phyloP scores from a whole-genome alignment of 1,284 basidiomycete species.

The Malassezia yamatoensis region DNA sequence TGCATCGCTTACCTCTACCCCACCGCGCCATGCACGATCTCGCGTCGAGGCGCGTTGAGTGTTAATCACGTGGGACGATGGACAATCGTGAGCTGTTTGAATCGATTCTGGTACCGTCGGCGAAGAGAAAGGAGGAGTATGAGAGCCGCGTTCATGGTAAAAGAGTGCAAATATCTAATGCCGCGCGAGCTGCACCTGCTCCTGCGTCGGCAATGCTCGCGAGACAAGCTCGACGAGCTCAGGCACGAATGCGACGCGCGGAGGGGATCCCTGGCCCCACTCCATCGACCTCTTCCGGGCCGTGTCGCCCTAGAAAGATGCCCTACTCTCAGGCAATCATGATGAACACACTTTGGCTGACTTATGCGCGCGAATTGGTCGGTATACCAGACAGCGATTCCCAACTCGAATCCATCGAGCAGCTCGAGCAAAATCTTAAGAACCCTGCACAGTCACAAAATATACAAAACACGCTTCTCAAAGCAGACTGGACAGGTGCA shows the following conservation, averaged over 20 bases:
- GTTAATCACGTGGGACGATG: conserved; percentile 5
- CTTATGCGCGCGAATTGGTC: conserved; percentile 10
- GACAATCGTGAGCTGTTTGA: background rate
- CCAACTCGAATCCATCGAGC: background rate
- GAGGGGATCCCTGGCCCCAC: background rate
- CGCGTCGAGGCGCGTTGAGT: conserved; percentile 7
- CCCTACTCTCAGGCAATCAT: conserved; percentile 1
- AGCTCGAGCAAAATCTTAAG: background rate
- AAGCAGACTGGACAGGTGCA: conserved; percentile 16
- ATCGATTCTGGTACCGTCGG: background rate
- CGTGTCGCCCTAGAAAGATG: background rate
- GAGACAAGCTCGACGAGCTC: background rate
- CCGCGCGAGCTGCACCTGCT: conserved; percentile 10
- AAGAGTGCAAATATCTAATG: conserved; percentile 6
- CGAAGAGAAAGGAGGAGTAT: conserved; percentile 4
- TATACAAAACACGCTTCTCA: conserved; percentile 12
- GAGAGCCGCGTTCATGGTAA: conserved; percentile 7
- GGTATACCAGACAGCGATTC: background rate
- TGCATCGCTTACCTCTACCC: conserved; percentile 12
- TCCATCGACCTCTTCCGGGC: background rate
- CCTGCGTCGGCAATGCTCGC: conserved; percentile 6
- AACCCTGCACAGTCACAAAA: background rate
- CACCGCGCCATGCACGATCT: conserved; percentile 1
- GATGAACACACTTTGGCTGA: conserved; percentile 6
- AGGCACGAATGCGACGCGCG: background rate